Evolutionary conservation across 768 basidiomycete species (phyloP), one percentile per base, ranked within the genome.

Genomic region (Sistotremastrum niveocremeum): DNA sequence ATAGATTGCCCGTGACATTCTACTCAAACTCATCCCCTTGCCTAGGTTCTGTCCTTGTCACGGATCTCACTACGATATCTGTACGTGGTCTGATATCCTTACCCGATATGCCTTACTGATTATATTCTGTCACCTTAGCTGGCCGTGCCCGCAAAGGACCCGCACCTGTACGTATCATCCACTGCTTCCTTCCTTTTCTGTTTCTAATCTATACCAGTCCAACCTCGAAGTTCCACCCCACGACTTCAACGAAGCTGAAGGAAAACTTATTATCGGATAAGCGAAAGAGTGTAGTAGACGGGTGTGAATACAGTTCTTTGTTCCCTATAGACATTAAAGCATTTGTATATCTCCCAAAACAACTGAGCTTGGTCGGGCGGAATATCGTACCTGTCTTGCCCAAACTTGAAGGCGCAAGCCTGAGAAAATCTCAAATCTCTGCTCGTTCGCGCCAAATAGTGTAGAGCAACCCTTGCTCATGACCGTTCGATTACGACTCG

Each of bases 41-140:
- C 34, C 3, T 44, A 81, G 79, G 79, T 89, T 94, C 81, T 94
- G 91, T 73, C 91, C 93, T 44, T 97, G 94, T 72, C 94, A 98
- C 65, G 95, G 94, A 60, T 98, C 94, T 45, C 94, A 99, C 61
- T 93, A 91, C 59, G 91, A 97, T 65, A 95, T 95, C 49, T 94
- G 84, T 87, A 56, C 50, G 84, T 66, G 32, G 5, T 45, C 52
- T 34, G 38, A 20, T 7, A 3, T 39, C 20, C 5, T 8, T 39
- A 7, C 12, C n/a, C n/a, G 32, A 51, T 9, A 40, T 46, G 37
- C 43, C 7, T 51, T 20, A 41, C 45, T 7, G 43, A 46, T 38
- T 46, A 43, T 33, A 56, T 48, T 53, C 47, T 33, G 46, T 30
- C 49, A 10, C 42, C 52, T 38, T 51, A 89, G 87, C 91, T 59